phyloP scores from a whole-genome alignment of 192 early-diverging fungal genomes.

The Chytriomyces confervae region DNA sequence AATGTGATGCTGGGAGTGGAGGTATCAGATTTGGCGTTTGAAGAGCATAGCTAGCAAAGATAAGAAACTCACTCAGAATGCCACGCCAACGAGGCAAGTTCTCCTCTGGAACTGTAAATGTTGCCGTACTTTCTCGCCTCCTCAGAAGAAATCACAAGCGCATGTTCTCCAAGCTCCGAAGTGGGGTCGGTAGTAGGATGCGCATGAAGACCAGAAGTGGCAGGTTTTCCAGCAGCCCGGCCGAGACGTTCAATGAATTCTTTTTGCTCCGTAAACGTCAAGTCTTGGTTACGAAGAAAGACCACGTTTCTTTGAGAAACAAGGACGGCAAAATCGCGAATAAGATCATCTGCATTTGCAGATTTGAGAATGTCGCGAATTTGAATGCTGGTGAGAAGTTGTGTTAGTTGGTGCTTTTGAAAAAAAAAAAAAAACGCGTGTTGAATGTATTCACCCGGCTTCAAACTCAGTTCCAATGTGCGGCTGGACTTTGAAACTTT shows the following conservation, averaged over 20 bases:
- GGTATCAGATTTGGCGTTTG: not conserved
- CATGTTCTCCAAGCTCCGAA: slow-evolving; percentile 19
- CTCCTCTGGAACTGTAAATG: not conserved
- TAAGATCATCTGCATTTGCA: slow-evolving; percentile 62
- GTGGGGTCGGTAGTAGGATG: slow-evolving; percentile 15
- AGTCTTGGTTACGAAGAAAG: slow-evolving; percentile 71
- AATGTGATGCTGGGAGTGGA: slow-evolving; percentile 47
- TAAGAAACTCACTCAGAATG: slow-evolving; percentile 24
- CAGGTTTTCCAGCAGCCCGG: slow-evolving; percentile 13
- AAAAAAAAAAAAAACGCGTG: not conserved
- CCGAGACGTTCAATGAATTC: slow-evolving; percentile 45
- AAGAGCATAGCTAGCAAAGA: not conserved
- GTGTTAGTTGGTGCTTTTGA: not conserved
- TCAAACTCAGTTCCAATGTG: slow-evolving; percentile 70
- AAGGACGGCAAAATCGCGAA: slow-evolving; percentile 67
- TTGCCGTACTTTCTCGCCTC: not conserved
- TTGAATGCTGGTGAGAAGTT: slow-evolving; percentile 41
- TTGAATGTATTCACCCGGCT: slow-evolving; percentile 40
- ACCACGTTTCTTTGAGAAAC: slow-evolving; percentile 72
- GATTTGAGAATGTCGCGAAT: slow-evolving; percentile 38
- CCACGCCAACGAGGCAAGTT: slow-evolving; percentile 11
- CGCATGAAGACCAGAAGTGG: slow-evolving; percentile 18
- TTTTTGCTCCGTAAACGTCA: slow-evolving; percentile 60
- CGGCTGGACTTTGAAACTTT: slow-evolving; percentile 61
- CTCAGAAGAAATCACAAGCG: slow-evolving; percentile 14